phyloP scores from a whole-genome alignment of 805 yeast genomes.

The Dipodascus albidus region DNA sequence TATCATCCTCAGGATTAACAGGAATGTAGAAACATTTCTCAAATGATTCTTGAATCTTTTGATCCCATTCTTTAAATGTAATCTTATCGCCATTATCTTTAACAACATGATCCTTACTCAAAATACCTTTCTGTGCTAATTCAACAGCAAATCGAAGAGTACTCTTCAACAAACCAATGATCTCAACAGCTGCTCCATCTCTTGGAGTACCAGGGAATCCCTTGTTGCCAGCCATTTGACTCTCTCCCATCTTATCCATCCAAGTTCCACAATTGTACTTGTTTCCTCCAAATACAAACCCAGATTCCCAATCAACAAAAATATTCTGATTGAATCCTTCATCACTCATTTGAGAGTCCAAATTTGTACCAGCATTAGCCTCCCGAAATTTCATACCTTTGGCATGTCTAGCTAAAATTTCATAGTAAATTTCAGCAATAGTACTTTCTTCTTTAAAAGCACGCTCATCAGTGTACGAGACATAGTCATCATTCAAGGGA shows the following conservation, averaged over 20 bases:
- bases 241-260: slow-evolving; percentile 99
- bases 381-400: slow-evolving; percentile 78
- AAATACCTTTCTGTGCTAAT: slow-evolving; percentile 41
- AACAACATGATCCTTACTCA: slow-evolving; percentile 44
- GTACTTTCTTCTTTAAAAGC: slow-evolving; percentile 68
- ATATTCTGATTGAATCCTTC: slow-evolving; percentile 84
- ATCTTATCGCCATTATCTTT: slow-evolving; percentile 48
- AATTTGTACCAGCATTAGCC: slow-evolving; percentile 83
- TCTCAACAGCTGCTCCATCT: slow-evolving; percentile 93
- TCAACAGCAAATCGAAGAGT: slow-evolving; percentile 66
- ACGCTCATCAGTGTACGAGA: slow-evolving; percentile 52
- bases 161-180: slow-evolving; percentile 80
- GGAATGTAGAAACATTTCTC: slow-evolving; percentile 78
- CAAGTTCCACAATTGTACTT: slow-evolving; percentile 95
- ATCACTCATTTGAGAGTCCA: slow-evolving; percentile 86
- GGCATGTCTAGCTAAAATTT: slow-evolving; percentile 81
- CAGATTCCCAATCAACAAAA: slow-evolving; percentile 78
- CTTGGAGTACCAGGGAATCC: slow-evolving; percentile 98
- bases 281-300: slow-evolving; percentile 82
- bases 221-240: slow-evolving; percentile 64
- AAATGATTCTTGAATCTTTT: slow-evolving; percentile 55
- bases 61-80: slow-evolving; percentile 60
- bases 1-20: slow-evolving; percentile 46
- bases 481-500: slow-evolving; percentile 77
- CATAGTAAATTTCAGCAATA: slow-evolving; percentile 68